These are phyloP conservation scores for Diaporthe vaccinii DNA, from an alignment of 2,329 filamentous ascomycete genomes.

Conservation along the genomic window DNA sequence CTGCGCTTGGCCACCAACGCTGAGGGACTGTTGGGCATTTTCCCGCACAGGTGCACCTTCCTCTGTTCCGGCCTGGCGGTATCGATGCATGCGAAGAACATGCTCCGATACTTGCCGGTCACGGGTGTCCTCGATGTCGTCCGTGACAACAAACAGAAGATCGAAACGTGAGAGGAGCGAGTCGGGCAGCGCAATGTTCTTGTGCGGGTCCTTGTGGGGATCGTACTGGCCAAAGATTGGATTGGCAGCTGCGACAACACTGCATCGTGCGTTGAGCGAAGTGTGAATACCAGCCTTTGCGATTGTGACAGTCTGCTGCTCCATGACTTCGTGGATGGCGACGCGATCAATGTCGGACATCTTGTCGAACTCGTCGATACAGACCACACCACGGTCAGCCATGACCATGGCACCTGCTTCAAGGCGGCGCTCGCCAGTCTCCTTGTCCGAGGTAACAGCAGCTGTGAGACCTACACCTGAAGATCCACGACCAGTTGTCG, in stretches of 20 bases:
- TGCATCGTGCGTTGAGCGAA: slow-evolving; percentile 95
- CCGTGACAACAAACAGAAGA: slow-evolving; percentile 95
- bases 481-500: slow-evolving; percentile 95
- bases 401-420: slow-evolving; percentile 99
- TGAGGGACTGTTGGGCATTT: slow-evolving; percentile 84
- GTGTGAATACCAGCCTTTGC: slow-evolving; percentile 99
- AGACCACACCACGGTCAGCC: slow-evolving; percentile 95
- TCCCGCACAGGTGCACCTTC: slow-evolving; percentile 96
- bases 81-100: slow-evolving; percentile 96
- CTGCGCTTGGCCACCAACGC: slow-evolving; percentile 86
- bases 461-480: slow-evolving; percentile 98
- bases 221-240: slow-evolving; percentile 99
- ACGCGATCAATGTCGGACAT: slow-evolving; percentile 99
- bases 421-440: slow-evolving; percentile 93
- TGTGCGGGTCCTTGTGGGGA: slow-evolving; percentile 97
- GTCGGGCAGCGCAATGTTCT: slow-evolving; percentile 97
- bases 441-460: slow-evolving; percentile 95
- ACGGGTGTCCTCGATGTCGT: slow-evolving; percentile 95
- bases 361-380: slow-evolving; percentile 99
- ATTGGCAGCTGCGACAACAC: slow-evolving; percentile 95
- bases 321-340: slow-evolving; percentile 99
- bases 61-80: slow-evolving; percentile 91
- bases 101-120: slow-evolving; percentile 96
- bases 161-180: slow-evolving; percentile 98
- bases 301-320: slow-evolving; percentile 99